Evolutionary conservation across 176 grass and related monocot genomes (phyloP).

Genomic region (Aegilops tauschii): DNA sequence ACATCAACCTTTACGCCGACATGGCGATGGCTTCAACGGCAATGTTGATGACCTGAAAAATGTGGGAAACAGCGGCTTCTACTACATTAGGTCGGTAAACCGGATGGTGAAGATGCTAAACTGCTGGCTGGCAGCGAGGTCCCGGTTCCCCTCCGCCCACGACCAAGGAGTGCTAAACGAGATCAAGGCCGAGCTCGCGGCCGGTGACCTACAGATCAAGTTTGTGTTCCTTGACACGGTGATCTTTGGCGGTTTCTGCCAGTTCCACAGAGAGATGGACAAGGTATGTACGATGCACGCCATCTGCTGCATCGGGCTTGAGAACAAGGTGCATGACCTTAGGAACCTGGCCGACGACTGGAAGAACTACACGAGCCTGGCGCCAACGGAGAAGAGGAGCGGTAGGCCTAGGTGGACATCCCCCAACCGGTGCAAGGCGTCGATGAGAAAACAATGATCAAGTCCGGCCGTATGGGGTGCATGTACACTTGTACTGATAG

Average conservation of each 20-base stretch:
- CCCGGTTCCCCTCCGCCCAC: background rate
- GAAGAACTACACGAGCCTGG: constrained; percentile 33
- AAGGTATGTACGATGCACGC: constrained; percentile 56
- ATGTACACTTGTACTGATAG: too few relatives aligned
- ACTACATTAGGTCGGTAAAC: constrained; percentile 40
- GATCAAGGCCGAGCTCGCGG: constrained; percentile 40
- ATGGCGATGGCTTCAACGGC: constrained; percentile 40
- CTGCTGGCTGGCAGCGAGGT: constrained; percentile 33
- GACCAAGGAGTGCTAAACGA: constrained; percentile 39
- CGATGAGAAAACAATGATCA: too few relatives aligned
- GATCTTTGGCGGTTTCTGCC: constrained; percentile 43
- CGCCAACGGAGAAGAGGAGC: background rate
- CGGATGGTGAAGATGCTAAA: constrained; percentile 27
- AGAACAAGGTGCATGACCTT: constrained; percentile 45
- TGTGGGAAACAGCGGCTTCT: constrained; percentile 44
- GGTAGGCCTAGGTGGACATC: too few relatives aligned
- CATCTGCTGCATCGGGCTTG: constrained; percentile 46
- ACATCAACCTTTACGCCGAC: constrained; percentile 29
- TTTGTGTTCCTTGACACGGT: constrained; percentile 46
- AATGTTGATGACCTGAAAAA: constrained; percentile 21
- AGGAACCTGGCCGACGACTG: constrained; percentile 24
- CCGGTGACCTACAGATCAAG: background rate
- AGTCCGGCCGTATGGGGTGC: too few relatives aligned
- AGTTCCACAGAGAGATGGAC: constrained; percentile 12
- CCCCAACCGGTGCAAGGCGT: too few relatives aligned